Evolutionary conservation across 805 yeast species (phyloP).

Genomic region (Spathaspora sp.): DNA sequence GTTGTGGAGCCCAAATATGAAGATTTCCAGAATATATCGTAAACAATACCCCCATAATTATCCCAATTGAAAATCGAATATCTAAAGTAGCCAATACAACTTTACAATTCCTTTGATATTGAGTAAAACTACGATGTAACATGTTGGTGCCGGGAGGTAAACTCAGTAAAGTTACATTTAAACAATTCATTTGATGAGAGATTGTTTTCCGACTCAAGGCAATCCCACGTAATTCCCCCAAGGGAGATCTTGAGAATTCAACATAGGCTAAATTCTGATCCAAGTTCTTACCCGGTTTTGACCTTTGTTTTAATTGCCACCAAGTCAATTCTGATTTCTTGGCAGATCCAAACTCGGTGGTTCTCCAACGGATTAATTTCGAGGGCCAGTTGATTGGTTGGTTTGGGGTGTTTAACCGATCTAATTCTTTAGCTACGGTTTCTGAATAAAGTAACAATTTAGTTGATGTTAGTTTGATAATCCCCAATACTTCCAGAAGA

Average conservation of each 20-base stretch:
- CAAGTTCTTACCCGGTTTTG: slow-evolving; percentile 1
- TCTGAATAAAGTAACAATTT: slow-evolving; percentile 82
- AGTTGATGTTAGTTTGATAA: slow-evolving; percentile 70
- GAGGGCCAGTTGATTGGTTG: slow-evolving; percentile 65
- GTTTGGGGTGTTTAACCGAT: slow-evolving; percentile 45
- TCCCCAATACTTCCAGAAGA: slow-evolving; percentile 63
- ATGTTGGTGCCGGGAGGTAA: slow-evolving; percentile 59
- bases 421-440: slow-evolving; percentile 68
- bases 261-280: slow-evolving; percentile 77
- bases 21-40: slow-evolving; percentile 83
- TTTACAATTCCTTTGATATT: slow-evolving; percentile 40
- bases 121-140: slow-evolving; percentile 36
- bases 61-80: slow-evolving; percentile 65
- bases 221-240: slow-evolving; percentile 90
- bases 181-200: slow-evolving; percentile 79
- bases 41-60: slow-evolving; percentile 75
- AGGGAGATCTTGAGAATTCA: slow-evolving; percentile 85
- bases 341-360: slow-evolving; percentile 78
- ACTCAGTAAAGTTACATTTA: slow-evolving; percentile 67
- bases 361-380: slow-evolving; percentile 72
- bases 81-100: slow-evolving; percentile 49
- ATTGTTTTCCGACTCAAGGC: slow-evolving; percentile 88
- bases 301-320: slow-evolving; percentile 16
- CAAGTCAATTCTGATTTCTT: slow-evolving; percentile 29
- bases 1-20: slow-evolving; percentile 73